phyloP scores from a whole-genome alignment of 108 stramenopile genomes.

The Hondaea fermentalgiana region DNA sequence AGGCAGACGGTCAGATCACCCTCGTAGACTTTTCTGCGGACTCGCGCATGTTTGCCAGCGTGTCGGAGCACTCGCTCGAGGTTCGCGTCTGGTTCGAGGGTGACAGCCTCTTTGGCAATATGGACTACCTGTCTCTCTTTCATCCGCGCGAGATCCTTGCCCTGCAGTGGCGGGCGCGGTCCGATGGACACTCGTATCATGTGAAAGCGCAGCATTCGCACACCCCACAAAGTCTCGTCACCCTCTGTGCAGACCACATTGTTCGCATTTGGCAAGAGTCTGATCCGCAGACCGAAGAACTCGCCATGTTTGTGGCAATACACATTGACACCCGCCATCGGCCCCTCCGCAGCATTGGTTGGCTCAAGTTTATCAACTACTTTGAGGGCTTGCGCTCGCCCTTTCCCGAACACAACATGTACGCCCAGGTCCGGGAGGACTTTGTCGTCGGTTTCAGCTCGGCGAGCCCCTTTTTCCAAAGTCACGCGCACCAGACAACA shows the following conservation, averaged over 20 bases:
- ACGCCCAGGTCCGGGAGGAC: neutral
- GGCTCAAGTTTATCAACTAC: constrained; percentile 14
- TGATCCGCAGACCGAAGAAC: constrained; percentile 13
- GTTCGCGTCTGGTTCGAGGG: constrained; percentile 14
- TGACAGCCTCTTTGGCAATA: neutral
- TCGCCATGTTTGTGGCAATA: neutral
- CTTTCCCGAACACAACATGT: constrained; percentile 1
- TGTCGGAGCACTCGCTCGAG: neutral
- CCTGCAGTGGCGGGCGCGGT: neutral
- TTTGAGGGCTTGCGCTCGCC: constrained; percentile 13
- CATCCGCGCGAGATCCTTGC: neutral
- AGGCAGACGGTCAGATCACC: neutral
- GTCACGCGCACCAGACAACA: neutral
- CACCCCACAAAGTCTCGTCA: neutral
- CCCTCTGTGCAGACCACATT: neutral
- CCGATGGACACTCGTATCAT: neutral
- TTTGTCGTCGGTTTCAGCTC: neutral
- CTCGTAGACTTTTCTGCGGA: neutral
- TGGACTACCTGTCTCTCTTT: constrained; percentile 1
- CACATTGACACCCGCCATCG: neutral
- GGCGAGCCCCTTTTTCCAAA: neutral
- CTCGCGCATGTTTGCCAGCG: neutral
- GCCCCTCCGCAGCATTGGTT: neutral
- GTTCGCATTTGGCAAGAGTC: constrained; percentile 4
- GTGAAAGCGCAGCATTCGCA: neutral